These are phyloP conservation scores for Colletotrichum costaricense DNA, from an alignment of 2,329 filamentous ascomycete species.

Conservation along the genomic window DNA sequence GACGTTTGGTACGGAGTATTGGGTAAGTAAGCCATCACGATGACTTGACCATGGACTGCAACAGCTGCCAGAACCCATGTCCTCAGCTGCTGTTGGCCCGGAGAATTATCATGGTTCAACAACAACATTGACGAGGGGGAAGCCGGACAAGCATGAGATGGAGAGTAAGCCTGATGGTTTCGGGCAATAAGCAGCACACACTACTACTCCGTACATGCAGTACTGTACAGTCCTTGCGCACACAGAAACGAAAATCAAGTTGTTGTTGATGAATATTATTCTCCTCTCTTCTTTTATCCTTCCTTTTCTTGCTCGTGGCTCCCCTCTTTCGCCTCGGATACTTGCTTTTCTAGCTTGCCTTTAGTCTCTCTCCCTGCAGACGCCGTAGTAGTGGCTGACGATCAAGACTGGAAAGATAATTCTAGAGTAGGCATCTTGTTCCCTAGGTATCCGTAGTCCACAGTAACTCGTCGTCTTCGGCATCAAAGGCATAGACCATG, in stretches of 20 bases:
- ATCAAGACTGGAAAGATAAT: neutral
- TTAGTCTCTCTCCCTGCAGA: conserved; percentile 20
- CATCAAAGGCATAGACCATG: neutral
- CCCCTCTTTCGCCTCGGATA: neutral
- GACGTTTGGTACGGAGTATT: neutral
- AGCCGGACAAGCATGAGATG: no score
- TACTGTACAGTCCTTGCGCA: neutral
- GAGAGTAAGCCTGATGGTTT: neutral
- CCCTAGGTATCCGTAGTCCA: no score
- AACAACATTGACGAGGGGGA: conserved; percentile 10
- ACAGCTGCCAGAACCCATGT: conserved; percentile 20
- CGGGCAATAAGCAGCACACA: neutral
- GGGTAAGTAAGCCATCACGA: neutral
- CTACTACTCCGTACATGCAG: neutral
- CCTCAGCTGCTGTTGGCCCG: conserved; percentile 33
- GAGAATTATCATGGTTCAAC: conserved; percentile 17
- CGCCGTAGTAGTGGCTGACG: neutral
- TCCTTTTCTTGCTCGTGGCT: neutral
- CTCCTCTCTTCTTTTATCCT: neutral
- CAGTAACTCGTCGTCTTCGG: neutral
- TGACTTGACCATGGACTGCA: conserved; percentile 6
- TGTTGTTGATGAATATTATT: conserved; percentile 17
- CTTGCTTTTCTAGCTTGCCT: conserved; percentile 23
- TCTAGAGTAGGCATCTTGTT: conserved; percentile 1
- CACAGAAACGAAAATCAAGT: neutral